These are phyloP conservation scores for Paspalum notatum DNA, from an alignment of 176 grass and related monocot genomes.

Conservation along the genomic window DNA sequence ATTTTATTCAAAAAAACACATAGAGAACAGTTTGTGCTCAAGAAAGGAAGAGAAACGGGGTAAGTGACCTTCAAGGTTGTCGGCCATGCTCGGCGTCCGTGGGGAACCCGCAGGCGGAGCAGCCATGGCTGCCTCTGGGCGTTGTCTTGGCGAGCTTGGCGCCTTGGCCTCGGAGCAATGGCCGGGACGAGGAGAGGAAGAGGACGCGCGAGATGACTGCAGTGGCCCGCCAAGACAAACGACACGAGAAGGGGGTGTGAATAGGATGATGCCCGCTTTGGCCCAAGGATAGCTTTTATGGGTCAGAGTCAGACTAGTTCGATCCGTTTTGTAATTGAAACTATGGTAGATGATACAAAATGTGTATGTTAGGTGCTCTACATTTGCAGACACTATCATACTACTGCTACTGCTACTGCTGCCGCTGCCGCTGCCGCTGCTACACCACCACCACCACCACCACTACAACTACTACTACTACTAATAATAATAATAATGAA, in stretches of 20 bases:
- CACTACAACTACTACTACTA: too few species aligned
- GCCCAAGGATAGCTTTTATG: background rate
- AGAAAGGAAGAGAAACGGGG: background rate
- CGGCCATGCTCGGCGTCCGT: background rate
- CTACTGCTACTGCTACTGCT: too few species aligned
- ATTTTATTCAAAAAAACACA: background rate
- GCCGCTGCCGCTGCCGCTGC: too few species aligned
- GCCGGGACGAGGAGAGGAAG: background rate
- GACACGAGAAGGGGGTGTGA: background rate
- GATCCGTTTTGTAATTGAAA: background rate
- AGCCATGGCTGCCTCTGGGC: slow-evolving; percentile 14
- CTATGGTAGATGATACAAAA: too few species aligned
- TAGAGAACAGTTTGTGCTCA: background rate
- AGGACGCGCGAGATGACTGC: slow-evolving; percentile 5
- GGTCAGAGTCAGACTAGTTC: background rate
- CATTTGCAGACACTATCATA: too few species aligned
- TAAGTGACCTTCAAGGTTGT: slow-evolving; percentile 54
- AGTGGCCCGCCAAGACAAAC: slow-evolving; percentile 17
- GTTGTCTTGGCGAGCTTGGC: background rate
- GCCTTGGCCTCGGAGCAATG: background rate
- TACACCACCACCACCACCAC: too few species aligned
- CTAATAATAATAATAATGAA: too few species aligned
- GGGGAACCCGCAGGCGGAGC: slow-evolving; percentile 4
- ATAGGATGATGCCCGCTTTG: background rate
- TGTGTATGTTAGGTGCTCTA: too few species aligned